Evolutionary conservation across 345 rosid species (phyloP).

Genomic region (Eucalyptus sp.): DNA sequence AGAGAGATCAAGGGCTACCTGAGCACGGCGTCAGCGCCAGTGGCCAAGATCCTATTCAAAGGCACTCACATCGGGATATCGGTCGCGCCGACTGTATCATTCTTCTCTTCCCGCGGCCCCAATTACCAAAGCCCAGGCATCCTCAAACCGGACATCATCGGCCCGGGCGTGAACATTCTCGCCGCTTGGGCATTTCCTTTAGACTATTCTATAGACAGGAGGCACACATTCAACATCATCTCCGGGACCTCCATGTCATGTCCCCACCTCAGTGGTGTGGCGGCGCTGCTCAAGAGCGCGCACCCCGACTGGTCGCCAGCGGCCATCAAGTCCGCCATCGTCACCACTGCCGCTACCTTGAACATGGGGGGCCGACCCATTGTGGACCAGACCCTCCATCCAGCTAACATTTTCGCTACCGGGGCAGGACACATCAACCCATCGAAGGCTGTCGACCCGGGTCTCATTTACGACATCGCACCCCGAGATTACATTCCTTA

Average conservation of each 20-base stretch:
- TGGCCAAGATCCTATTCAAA: slow-evolving; percentile 6
- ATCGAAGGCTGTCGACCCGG: slow-evolving; percentile 38
- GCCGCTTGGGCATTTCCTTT: slow-evolving; percentile 21
- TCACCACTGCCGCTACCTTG: slow-evolving; percentile 19
- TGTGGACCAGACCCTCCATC: slow-evolving; percentile 28
- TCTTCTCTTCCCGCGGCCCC: slow-evolving; percentile 50
- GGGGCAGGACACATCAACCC: slow-evolving; percentile 66
- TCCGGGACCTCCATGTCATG: slow-evolving; percentile 51
- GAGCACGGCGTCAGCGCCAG: slow-evolving; percentile 6
- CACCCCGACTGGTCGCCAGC: slow-evolving; percentile 40
- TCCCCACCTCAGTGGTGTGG: slow-evolving; percentile 36
- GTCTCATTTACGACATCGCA: slow-evolving; percentile 46
- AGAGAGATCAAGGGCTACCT: background rate
- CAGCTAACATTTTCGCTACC: slow-evolving; percentile 33
- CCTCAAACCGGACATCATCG: slow-evolving; percentile 36
- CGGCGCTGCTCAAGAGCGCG: slow-evolving; percentile 27
- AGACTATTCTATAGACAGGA: background rate
- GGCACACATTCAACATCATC: slow-evolving; percentile 12
- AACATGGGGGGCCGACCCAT: slow-evolving; percentile 14
- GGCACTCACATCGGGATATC: slow-evolving; percentile 12
- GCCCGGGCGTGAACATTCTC: slow-evolving; percentile 24
- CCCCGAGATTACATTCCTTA: slow-evolving; percentile 30
- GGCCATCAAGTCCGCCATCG: slow-evolving; percentile 34
- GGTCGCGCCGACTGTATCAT: slow-evolving; percentile 17
- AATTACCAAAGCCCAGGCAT: slow-evolving; percentile 23